phyloP scores from a whole-genome alignment of 2,329 filamentous ascomycete species.

The Epichloe sylvatica region DNA sequence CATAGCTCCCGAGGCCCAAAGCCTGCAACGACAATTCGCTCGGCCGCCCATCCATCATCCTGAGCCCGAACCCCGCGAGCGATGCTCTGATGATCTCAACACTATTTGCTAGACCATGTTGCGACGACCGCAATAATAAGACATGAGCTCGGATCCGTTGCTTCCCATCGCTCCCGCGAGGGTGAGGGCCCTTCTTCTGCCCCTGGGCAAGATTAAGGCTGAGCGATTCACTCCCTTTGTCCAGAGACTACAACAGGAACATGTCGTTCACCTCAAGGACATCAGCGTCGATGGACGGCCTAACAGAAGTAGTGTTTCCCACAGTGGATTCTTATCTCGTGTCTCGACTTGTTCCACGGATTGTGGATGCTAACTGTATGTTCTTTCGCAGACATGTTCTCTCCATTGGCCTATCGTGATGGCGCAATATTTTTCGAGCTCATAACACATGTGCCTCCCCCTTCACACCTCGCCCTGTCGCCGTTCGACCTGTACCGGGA shows the following conservation, averaged over 20 bases:
- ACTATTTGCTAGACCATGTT: constrained; percentile 16
- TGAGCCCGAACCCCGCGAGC: not conserved
- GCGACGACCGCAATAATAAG: constrained; percentile 32
- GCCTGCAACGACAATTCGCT: not conserved
- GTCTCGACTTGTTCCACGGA: not conserved
- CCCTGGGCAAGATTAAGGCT: constrained; percentile 72
- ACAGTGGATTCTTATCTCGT: not conserved
- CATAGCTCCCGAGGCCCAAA: not conserved
- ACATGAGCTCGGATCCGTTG: constrained; percentile 77
- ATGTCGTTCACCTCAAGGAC: constrained; percentile 72
- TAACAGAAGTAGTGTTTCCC: constrained; percentile 54
- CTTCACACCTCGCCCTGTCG: constrained; percentile 63
- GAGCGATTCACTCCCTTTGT: constrained; percentile 69
- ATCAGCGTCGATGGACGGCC: constrained; percentile 73
- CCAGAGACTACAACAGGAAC: constrained; percentile 61
- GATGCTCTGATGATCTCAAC: not conserved
- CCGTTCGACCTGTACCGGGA: constrained; percentile 88
- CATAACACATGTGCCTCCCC: constrained; percentile 63
- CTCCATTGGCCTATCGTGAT: constrained; percentile 71
- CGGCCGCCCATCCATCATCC: not conserved
- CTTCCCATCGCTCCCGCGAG: constrained; percentile 84
- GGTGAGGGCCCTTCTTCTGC: constrained; percentile 75
- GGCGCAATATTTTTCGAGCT: constrained; percentile 84
- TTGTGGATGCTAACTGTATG: constrained; percentile 9
- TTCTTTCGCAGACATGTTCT: constrained; percentile 67